Evolutionary conservation across 1,284 basidiomycete genomes (phyloP), one percentile per base, ranked within the genome.

Genomic region (Exobasidium rhododendri): DNA sequence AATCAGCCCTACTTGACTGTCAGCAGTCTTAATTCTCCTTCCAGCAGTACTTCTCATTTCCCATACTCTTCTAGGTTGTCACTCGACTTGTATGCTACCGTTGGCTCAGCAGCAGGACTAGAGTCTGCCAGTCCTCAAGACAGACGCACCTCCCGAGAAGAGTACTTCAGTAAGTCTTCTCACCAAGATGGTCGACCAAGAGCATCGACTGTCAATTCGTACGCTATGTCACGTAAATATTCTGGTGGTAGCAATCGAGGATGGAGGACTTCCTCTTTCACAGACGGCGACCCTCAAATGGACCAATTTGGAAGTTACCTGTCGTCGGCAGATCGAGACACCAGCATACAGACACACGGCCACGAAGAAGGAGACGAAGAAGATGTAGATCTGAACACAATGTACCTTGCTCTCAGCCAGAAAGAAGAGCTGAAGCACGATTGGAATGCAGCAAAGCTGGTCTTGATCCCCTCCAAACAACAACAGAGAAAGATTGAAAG

Each of bases 231-330:
- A 20, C 22, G 29, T 3, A 31, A 44, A 24, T 30, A 32, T 20
- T 55, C 52, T 24, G 35, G 11, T 13, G 52, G 52, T 29, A 20
- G 47, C 4, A 26, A 10, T 10, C 10, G 47, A 50, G n/a, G 20
- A 17, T 50, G 47, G n/a, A n/a, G 47, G 22, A 28, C n/a, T 50
- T 20, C 24, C 13, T 24, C 26, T 26, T 4, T 50, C 26, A 24
- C 47, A 14, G 47, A 50, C 13, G 47, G 14, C 14, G 47, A 20
- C 14, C 20, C 47, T 2, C n/a, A 20, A 4, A 26, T 50, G 13
- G 52, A 55, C 28, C 52, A 55, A 26, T 55, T 55, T 55, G 52
- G 52, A 4, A 35, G 4, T 13, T 55, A 2, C 26, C 52, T 44
- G 14, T 14, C 14, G 24, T n/a, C 17, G 44, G 20, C n/a, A 28